These are phyloP conservation scores for Penicillium corylophilum DNA, from an alignment of 2,329 filamentous ascomycete genomes.

Conservation along the genomic window DNA sequence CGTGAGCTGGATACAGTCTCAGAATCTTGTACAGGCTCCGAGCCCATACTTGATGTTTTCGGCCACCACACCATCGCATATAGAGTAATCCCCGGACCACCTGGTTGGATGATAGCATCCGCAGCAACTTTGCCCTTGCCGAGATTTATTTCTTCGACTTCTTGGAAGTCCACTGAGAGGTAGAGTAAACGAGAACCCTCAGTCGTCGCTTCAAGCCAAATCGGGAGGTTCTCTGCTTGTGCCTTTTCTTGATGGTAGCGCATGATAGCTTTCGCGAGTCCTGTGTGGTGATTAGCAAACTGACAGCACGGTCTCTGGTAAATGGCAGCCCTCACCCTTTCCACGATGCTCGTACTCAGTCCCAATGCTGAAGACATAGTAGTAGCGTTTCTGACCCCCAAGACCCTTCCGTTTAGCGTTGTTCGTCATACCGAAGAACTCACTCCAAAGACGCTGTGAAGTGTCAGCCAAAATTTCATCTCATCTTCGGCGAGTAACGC, in stretches of 20 bases:
- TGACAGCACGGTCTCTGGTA: not conserved
- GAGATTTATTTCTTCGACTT: slow-evolving; percentile 20
- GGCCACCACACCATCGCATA: slow-evolving; percentile 30
- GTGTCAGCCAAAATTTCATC: not conserved
- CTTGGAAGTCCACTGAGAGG: slow-evolving; percentile 22
- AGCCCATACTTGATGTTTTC: not conserved
- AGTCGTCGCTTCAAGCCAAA: slow-evolving; percentile 26
- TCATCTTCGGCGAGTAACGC: not conserved
- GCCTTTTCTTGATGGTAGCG: slow-evolving; percentile 17
- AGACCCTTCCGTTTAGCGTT: slow-evolving; percentile 22
- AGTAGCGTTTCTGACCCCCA: slow-evolving; percentile 18
- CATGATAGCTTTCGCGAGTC: slow-evolving; percentile 22
- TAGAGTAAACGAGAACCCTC: slow-evolving; percentile 18
- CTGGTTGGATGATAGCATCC: slow-evolving; percentile 14
- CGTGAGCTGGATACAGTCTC: not conserved
- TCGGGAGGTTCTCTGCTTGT: slow-evolving; percentile 18
- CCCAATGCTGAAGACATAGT: slow-evolving; percentile 26
- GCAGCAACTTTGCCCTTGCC: slow-evolving; percentile 22
- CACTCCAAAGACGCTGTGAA: slow-evolving; percentile 19
- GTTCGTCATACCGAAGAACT: slow-evolving; percentile 23
- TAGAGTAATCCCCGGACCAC: slow-evolving; percentile 18
- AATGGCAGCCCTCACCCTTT: slow-evolving; percentile 11
- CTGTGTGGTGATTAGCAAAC: slow-evolving; percentile 4
- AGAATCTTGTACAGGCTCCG: not conserved
- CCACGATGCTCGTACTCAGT: slow-evolving; percentile 24